These are phyloP conservation scores for Verticillium albo-atrum DNA, from an alignment of 2,329 filamentous ascomycete genomes.

Conservation along the genomic window DNA sequence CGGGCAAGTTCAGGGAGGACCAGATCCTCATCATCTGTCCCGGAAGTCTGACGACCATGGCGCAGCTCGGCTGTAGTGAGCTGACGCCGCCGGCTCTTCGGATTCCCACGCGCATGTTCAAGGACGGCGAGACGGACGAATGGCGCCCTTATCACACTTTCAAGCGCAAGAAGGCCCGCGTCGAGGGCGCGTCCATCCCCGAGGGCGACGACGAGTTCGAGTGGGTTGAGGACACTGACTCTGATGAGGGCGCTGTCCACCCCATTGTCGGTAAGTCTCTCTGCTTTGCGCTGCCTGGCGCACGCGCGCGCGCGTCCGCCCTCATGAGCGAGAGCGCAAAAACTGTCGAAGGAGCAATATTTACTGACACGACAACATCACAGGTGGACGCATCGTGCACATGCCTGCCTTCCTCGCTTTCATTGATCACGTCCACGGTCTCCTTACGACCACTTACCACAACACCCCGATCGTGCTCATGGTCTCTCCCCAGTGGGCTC, in stretches of 20 bases:
- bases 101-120: slow-evolving; percentile 92
- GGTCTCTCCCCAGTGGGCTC: slow-evolving; percentile 84
- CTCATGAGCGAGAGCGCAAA: neutral
- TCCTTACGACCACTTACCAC: slow-evolving; percentile 87
- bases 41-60: slow-evolving; percentile 84
- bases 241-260: slow-evolving; percentile 84
- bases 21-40: slow-evolving; percentile 69
- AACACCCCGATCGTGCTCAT: slow-evolving; percentile 94
- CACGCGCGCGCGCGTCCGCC: neutral
- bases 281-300: neutral
- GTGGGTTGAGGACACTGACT: slow-evolving; percentile 85
- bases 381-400: slow-evolving; percentile 76
- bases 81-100: slow-evolving; percentile 86
- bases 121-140: slow-evolving; percentile 74
- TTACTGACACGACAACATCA: neutral
- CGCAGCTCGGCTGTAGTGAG: slow-evolving; percentile 84
- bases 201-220: slow-evolving; percentile 55
- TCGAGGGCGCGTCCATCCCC: neutral
- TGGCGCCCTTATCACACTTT: slow-evolving; percentile 73
- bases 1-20: slow-evolving; percentile 60
- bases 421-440: slow-evolving; percentile 85
- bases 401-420: slow-evolving; percentile 94
- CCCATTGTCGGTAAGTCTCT: slow-evolving; percentile 59
- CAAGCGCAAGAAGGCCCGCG: slow-evolving; percentile 46
- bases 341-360: neutral